These are phyloP conservation scores for Poteriospumella lacustris DNA, from an alignment of 108 stramenopile species.

Conservation along the genomic window DNA sequence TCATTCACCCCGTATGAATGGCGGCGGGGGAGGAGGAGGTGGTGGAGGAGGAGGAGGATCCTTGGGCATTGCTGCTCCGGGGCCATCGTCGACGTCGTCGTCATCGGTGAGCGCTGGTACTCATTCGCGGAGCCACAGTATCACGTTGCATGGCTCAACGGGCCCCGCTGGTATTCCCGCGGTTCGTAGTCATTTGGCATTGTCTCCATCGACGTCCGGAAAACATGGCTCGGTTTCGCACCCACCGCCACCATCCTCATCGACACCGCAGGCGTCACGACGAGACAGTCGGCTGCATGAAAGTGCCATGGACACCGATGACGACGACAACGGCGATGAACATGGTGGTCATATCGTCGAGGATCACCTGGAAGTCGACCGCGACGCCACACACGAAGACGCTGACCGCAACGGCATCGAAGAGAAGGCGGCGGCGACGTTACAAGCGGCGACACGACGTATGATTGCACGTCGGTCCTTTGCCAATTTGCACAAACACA, in stretches of 20 bases:
- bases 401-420: background rate
- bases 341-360: background rate
- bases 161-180: too few relatives aligned
- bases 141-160: too few relatives aligned
- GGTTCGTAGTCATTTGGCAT: too few relatives aligned
- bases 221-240: too few relatives aligned
- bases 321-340: background rate
- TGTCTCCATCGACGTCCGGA: too few relatives aligned
- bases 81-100: background rate
- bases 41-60: background rate
- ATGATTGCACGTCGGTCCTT: conserved; percentile 46
- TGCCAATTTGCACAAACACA: conserved; percentile 30
- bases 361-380: background rate
- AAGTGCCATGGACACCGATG: background rate
- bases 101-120: too few relatives aligned
- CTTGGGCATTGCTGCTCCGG: background rate
- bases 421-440: background rate
- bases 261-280: too few relatives aligned
- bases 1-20: too few relatives aligned
- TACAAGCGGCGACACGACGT: conserved; percentile 37
- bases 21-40: conserved; percentile 1
- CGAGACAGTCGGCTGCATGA: too few relatives aligned
- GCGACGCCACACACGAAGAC: background rate
- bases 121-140: too few relatives aligned
- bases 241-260: too few relatives aligned